phyloP scores from a whole-genome alignment of 805 yeast species.

The Ogataea henricii region DNA sequence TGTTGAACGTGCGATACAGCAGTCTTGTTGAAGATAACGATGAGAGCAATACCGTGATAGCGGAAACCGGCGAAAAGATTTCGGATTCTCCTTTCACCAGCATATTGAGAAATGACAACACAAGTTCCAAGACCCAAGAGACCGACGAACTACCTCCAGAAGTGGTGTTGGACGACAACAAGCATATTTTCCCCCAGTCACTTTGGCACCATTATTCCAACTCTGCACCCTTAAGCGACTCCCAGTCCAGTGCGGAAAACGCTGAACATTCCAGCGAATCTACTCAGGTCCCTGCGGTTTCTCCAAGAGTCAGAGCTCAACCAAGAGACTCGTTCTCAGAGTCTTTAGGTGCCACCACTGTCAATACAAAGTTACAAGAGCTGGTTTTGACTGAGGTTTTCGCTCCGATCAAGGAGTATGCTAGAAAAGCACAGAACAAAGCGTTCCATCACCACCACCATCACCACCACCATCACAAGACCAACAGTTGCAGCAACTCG shows the following conservation, averaged over 20 bases:
- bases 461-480: slow-evolving; percentile 17
- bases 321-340: slow-evolving; percentile 16
- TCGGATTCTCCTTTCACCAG: not conserved
- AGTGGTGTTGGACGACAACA: slow-evolving; percentile 89
- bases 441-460: slow-evolving; percentile 13
- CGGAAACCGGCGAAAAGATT: not conserved
- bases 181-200: slow-evolving; percentile 86
- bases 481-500: slow-evolving; percentile 8
- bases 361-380: slow-evolving; percentile 72
- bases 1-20: slow-evolving; percentile 82
- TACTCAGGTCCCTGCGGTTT: slow-evolving; percentile 15
- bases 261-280: slow-evolving; percentile 3
- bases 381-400: slow-evolving; percentile 73
- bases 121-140: not conserved
- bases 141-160: slow-evolving; percentile 54
- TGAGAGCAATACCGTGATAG: slow-evolving; percentile 11
- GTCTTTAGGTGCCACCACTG: slow-evolving; percentile 60
- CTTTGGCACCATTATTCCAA: slow-evolving; percentile 62
- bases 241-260: slow-evolving; percentile 14
- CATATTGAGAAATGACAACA: not conserved
- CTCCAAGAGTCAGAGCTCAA: slow-evolving; percentile 18
- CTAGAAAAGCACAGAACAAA: slow-evolving; percentile 25
- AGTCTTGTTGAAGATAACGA: slow-evolving; percentile 33
- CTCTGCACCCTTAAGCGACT: slow-evolving; percentile 41
- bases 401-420: slow-evolving; percentile 47